Evolutionary conservation across 2,329 filamentous ascomycete species (phyloP).

Genomic region (Clonostachys rhizophaga): DNA sequence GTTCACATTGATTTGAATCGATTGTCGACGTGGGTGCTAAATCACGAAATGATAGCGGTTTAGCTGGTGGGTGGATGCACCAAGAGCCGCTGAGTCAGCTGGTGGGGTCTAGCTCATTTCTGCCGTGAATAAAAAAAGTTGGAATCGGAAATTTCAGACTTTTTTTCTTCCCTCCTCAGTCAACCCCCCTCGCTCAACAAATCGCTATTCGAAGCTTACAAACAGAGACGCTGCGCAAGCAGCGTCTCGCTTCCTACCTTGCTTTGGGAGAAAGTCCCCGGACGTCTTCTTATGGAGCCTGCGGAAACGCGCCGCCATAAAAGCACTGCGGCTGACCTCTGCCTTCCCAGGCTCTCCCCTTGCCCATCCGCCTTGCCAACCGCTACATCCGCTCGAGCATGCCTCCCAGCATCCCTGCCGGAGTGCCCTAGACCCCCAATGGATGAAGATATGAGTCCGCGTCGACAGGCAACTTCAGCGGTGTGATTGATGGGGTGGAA

Average conservation of each 20-base stretch:
- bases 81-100: neutral
- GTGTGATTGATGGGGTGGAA: slow-evolving; percentile 12
- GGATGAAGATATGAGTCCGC: slow-evolving; percentile 90
- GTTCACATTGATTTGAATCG: too few species aligned
- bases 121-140: neutral
- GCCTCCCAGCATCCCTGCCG: slow-evolving; percentile 14
- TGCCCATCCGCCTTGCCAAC: slow-evolving; percentile 27
- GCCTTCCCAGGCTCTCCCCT: slow-evolving; percentile 41
- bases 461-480: slow-evolving; percentile 16
- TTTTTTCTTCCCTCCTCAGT: neutral
- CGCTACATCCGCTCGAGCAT: slow-evolving; percentile 41
- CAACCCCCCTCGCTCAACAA: slow-evolving; percentile 92
- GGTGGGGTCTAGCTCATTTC: neutral
- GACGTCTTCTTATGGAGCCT: slow-evolving; percentile 59
- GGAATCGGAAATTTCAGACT: too few species aligned
- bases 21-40: too few species aligned
- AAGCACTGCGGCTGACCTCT: slow-evolving; percentile 91
- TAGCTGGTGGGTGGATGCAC: neutral
- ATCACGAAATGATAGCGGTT: neutral
- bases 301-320: slow-evolving; percentile 99
- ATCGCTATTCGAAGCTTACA: slow-evolving; percentile 99
- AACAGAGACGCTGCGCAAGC: slow-evolving; percentile 57
- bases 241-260: slow-evolving; percentile 28
- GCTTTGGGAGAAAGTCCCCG: slow-evolving; percentile 99
- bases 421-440: slow-evolving; percentile 39